Evolutionary conservation across 768 basidiomycete species (phyloP).

Genomic region (Rhizopogon sp.): DNA sequence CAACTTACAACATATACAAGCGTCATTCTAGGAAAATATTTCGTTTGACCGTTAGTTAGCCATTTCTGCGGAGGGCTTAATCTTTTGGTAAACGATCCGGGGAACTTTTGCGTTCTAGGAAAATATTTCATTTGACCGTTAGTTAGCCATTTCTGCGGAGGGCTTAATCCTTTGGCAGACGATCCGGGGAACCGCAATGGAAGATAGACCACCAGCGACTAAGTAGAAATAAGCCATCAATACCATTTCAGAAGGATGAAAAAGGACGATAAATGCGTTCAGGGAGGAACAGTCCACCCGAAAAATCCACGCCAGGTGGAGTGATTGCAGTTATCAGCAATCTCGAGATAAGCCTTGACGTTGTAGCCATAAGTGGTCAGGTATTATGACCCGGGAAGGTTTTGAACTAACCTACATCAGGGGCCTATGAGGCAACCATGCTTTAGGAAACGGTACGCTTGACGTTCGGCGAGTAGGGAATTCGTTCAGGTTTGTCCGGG

Average conservation of each 20-base stretch:
- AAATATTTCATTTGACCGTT: neutral
- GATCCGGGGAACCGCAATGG: neutral
- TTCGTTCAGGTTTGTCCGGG: conserved; percentile 11
- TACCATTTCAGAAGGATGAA: neutral
- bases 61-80: neutral
- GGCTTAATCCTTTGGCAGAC: neutral
- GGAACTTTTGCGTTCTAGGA: neutral
- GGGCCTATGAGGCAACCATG: conserved; percentile 41
- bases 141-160: neutral
- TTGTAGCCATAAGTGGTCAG: conserved; percentile 31
- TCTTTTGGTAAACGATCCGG: neutral
- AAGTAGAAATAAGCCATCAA: neutral
- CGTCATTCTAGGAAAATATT: too few species aligned
- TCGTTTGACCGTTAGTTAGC: neutral
- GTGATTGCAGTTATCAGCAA: conserved; percentile 8
- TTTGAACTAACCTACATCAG: conserved; percentile 30
- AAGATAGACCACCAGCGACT: conserved; percentile 1
- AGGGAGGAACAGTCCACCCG: conserved; percentile 18
- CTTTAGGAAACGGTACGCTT: conserved; percentile 44
- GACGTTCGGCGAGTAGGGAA: conserved; percentile 40
- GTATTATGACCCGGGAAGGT: neutral
- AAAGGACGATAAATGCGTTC: neutral
- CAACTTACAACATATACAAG: too few species aligned
- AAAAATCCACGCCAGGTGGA: conserved; percentile 19
- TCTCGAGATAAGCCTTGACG: conserved; percentile 21